phyloP scores from a whole-genome alignment of 192 early-diverging fungal species.

The Coemansia reversa region DNA sequence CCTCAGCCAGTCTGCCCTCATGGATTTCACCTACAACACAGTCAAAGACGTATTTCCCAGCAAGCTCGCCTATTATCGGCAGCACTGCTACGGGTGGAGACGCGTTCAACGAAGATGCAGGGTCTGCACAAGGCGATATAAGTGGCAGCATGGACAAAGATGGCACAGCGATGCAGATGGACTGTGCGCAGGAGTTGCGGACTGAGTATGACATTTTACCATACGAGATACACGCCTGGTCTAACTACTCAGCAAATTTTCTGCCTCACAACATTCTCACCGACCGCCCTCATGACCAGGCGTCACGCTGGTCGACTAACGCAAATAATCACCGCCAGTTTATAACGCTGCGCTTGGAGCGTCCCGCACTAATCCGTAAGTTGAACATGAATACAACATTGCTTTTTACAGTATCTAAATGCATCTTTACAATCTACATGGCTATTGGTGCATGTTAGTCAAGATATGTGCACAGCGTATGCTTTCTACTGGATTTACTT shows the following conservation, averaged over 20 bases:
- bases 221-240: slow-evolving; percentile 73
- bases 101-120: not conserved
- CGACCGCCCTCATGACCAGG: slow-evolving; percentile 84
- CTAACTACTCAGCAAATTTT: slow-evolving; percentile 81
- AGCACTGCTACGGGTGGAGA: slow-evolving; percentile 2
- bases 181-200: slow-evolving; percentile 28
- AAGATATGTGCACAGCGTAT: too few relatives aligned
- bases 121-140: not conserved
- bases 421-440: too few relatives aligned
- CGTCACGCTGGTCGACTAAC: slow-evolving; percentile 86
- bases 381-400: not conserved
- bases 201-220: slow-evolving; percentile 51
- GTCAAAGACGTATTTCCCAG: slow-evolving; percentile 36
- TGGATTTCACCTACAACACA: slow-evolving; percentile 26
- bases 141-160: not conserved
- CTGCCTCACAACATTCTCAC: slow-evolving; percentile 80
- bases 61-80: slow-evolving; percentile 27
- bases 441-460: too few relatives aligned
- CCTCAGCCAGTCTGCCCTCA: slow-evolving; percentile 17
- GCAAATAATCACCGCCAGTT: slow-evolving; percentile 89
- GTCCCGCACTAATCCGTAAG: slow-evolving; percentile 81
- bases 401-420: too few relatives aligned
- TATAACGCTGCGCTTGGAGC: slow-evolving; percentile 86
- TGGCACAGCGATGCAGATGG: slow-evolving; percentile 5
- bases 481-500: too few relatives aligned